These are phyloP conservation scores for Sporobolomyces phaffii DNA, from an alignment of 768 basidiomycete genomes.

Conservation along the genomic window DNA sequence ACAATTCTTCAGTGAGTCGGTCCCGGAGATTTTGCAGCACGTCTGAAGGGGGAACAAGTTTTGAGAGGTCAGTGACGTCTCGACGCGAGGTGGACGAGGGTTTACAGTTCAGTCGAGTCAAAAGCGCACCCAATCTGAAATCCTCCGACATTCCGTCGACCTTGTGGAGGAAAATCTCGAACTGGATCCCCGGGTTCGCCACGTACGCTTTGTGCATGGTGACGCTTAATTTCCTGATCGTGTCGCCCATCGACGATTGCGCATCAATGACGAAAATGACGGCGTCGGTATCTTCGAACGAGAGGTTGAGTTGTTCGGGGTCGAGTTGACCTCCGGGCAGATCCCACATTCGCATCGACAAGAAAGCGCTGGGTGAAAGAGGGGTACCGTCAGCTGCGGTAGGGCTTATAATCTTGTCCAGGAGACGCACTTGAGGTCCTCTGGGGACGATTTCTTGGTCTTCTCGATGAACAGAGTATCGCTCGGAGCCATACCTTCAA, in stretches of 20 bases:
- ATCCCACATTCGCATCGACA: slow-evolving; percentile 92
- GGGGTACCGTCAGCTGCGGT: neutral
- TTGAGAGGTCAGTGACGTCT: neutral
- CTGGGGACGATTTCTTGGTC: slow-evolving; percentile 62
- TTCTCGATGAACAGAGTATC: slow-evolving; percentile 86
- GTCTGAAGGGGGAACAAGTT: slow-evolving; percentile 52
- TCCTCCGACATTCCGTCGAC: slow-evolving; percentile 81
- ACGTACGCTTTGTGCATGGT: slow-evolving; percentile 59
- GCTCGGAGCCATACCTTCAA: slow-evolving; percentile 72
- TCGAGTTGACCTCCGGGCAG: slow-evolving; percentile 74
- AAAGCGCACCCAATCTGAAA: slow-evolving; percentile 67
- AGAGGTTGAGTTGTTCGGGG: slow-evolving; percentile 62
- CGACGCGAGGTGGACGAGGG: neutral
- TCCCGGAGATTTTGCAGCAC: slow-evolving; percentile 87
- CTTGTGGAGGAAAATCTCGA: slow-evolving; percentile 94
- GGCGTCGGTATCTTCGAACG: slow-evolving; percentile 71
- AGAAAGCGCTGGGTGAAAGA: slow-evolving; percentile 61
- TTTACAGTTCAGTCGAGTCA: no score
- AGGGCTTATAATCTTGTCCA: neutral
- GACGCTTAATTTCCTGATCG: slow-evolving; percentile 55
- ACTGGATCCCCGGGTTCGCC: slow-evolving; percentile 62
- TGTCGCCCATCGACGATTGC: slow-evolving; percentile 56
- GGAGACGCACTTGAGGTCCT: slow-evolving; percentile 64
- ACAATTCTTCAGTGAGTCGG: slow-evolving; percentile 71
- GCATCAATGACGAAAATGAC: slow-evolving; percentile 94